phyloP scores from a whole-genome alignment of 2,329 filamentous ascomycete species.

The Biscogniauxia sp. region DNA sequence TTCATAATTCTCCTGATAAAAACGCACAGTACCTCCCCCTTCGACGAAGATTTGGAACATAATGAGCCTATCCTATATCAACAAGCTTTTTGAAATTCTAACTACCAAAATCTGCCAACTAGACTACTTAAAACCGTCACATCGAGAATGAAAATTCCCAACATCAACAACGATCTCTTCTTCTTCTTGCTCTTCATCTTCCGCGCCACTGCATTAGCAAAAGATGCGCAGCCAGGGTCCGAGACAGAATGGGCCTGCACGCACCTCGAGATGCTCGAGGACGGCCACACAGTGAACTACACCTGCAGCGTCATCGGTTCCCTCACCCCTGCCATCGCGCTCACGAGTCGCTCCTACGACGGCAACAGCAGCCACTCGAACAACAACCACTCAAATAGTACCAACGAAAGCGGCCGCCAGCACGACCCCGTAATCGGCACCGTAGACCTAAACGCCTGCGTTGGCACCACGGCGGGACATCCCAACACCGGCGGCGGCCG shows the following conservation, averaged over 20 bases:
- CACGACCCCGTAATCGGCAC: background rate
- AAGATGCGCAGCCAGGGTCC: background rate
- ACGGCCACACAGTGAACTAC: background rate
- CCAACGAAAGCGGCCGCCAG: background rate
- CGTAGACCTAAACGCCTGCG: constrained; percentile 2
- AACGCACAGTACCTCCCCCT: background rate
- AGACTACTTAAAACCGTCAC: background rate
- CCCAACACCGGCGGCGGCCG: background rate
- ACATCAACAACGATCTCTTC: background rate
- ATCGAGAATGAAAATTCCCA: background rate
- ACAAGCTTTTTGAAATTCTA: background rate
- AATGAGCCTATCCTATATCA: background rate
- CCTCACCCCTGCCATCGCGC: background rate
- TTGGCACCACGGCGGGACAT: background rate
- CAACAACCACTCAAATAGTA: background rate
- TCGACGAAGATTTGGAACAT: background rate
- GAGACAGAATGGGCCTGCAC: background rate
- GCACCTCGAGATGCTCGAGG: background rate
- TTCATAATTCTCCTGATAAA: background rate
- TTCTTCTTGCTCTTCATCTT: background rate
- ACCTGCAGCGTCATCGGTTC: background rate
- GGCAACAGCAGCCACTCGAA: background rate
- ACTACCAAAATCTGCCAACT: background rate
- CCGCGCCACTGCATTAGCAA: background rate
- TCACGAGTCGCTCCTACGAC: background rate